Percentiles rank a stretch among this genome's conserved stretches.
phyloP scores from a whole-genome alignment of 768 basidiomycete genomes.

The Pulveroboletus sp. region DNA sequence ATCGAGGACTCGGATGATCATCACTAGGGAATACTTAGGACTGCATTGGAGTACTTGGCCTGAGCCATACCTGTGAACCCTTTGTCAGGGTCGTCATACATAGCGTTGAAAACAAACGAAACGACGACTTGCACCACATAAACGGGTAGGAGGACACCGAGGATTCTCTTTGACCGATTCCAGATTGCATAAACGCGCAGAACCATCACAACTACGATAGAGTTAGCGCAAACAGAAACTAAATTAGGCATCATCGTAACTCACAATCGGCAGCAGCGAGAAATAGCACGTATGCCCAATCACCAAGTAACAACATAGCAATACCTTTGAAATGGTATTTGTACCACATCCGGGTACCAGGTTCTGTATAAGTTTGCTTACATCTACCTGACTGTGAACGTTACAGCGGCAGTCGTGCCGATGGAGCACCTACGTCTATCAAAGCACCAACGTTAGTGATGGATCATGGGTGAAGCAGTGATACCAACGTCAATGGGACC shows the following conservation, averaged over 20 bases:
- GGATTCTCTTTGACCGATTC: not conserved
- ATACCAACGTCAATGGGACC: constrained; percentile 6
- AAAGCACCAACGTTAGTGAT: not conserved
- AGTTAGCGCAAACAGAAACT: too few species aligned
- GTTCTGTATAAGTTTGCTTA: not conserved
- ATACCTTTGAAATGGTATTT: not conserved
- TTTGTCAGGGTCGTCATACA: not conserved
- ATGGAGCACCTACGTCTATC: constrained; percentile 4
- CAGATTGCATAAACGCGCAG: not conserved
- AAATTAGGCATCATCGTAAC: not conserved
- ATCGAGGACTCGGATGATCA: not conserved
- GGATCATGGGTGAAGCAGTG: not conserved
- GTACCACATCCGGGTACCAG: too few species aligned
- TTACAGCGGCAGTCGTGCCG: not conserved
- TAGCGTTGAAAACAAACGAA: not conserved
- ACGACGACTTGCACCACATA: not conserved
- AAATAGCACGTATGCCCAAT: not conserved
- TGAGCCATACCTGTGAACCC: not conserved
- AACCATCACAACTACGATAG: not conserved
- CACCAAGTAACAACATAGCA: not conserved
- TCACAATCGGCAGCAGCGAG: not conserved
- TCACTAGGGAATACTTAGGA: not conserved
- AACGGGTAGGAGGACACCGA: not conserved
- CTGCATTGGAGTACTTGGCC: not conserved
- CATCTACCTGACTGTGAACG: not conserved